Evolutionary conservation across 2,329 filamentous ascomycete genomes (phyloP), one percentile per base, ranked within the genome.

Genomic region (Fusarium verrucosum): DNA sequence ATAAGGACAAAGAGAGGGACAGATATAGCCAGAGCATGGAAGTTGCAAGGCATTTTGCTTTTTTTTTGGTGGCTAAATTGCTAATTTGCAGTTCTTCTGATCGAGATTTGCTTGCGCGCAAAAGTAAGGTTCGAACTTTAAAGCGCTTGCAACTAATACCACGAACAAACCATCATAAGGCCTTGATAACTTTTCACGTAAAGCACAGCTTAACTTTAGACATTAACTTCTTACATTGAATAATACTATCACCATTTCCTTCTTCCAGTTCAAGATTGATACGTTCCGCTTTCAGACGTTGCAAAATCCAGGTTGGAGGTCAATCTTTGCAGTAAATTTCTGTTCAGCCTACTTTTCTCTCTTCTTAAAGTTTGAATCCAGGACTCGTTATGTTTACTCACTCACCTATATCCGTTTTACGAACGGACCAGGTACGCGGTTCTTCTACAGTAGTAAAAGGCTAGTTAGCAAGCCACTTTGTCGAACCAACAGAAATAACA

Each of bases 151-250:
- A 16, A 16, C 30, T 32, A 14, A 5, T n/a, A n/a, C n/a, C n/a
- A n/a, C n/a, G n/a, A n/a, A n/a, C n/a, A n/a, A n/a, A n/a, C n/a
- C n/a, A n/a, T n/a, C n/a, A n/a, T n/a, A n/a, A n/a, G n/a, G n/a
- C n/a, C n/a, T n/a, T n/a, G n/a, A n/a, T n/a, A n/a, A n/a, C n/a
- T n/a, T n/a, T n/a, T n/a, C n/a, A n/a, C n/a, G n/a, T n/a, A n/a
- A n/a, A n/a, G n/a, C n/a, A n/a, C n/a, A n/a, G n/a, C n/a, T 32
- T 16, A n/a, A n/a, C 14, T 71, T 77, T 85, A 36, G 81, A 82
- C 9, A 83, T 86, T 23, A 74, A 75, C 22, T 76, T 76, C 32
- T 10, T 14, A 45, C 26, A 13, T 14, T 20, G 9, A 53, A 9
- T 13, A 19, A 57, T 25, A 8, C 20, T 35, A 17, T 54, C 40